These are phyloP conservation scores for Yamadazyma siamensis DNA, from an alignment of 1,139 yeast genomes.

Conservation along the genomic window DNA sequence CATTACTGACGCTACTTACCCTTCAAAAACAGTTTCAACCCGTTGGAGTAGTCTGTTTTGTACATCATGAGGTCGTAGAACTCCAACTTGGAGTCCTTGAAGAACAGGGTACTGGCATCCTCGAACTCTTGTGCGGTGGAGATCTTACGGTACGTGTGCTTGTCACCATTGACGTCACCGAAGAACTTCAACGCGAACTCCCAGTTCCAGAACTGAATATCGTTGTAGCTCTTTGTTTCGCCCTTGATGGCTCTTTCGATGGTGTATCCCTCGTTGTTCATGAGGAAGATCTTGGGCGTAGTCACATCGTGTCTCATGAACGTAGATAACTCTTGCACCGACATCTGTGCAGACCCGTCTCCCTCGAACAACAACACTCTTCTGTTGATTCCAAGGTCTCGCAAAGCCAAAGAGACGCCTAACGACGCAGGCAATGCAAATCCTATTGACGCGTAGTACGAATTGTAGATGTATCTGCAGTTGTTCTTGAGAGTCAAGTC, in stretches of 20 bases:
- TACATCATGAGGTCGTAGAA: slow-evolving; percentile 13
- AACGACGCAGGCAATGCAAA: slow-evolving; percentile 81
- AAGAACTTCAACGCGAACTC: slow-evolving; percentile 58
- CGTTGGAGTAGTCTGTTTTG: slow-evolving; percentile 15
- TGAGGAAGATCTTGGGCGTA: slow-evolving; percentile 49
- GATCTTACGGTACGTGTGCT: slow-evolving; percentile 32
- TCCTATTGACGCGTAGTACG: slow-evolving; percentile 81
- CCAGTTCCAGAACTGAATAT: slow-evolving; percentile 81
- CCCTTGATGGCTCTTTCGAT: slow-evolving; percentile 85
- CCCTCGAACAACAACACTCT: slow-evolving; percentile 75
- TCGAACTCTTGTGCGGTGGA: slow-evolving; percentile 27
- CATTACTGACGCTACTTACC: not conserved
- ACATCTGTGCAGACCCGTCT: slow-evolving; percentile 92
- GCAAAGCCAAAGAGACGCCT: slow-evolving; percentile 70
- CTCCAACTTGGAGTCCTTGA: slow-evolving; percentile 10
- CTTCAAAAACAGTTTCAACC: slow-evolving; percentile 9
- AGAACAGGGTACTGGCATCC: slow-evolving; percentile 11
- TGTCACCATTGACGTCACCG: slow-evolving; percentile 51
- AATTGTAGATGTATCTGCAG: slow-evolving; percentile 55
- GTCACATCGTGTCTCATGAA: slow-evolving; percentile 56
- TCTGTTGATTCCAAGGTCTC: slow-evolving; percentile 47
- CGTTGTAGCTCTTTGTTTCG: slow-evolving; percentile 71
- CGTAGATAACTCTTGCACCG: slow-evolving; percentile 75
- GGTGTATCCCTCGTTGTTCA: slow-evolving; percentile 84
- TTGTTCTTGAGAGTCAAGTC: slow-evolving; percentile 58